These are phyloP conservation scores for Aspergillus unguis DNA, from an alignment of 2,329 filamentous ascomycete species.

Conservation along the genomic window DNA sequence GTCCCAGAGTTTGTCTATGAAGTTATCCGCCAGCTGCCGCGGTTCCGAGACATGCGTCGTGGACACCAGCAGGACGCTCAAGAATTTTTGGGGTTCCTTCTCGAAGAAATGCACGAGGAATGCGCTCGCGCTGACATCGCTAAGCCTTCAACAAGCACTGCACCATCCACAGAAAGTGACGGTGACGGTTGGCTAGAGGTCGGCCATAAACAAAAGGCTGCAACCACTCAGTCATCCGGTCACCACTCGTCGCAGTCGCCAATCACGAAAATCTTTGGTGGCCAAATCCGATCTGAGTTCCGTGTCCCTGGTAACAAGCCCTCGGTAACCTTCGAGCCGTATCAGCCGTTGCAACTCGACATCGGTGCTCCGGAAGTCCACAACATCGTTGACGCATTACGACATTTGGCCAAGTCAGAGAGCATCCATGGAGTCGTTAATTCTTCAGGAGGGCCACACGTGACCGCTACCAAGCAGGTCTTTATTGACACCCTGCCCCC, in stretches of 20 bases:
- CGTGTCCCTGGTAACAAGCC: conserved; percentile 81
- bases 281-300: conserved; percentile 84
- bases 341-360: conserved; percentile 90
- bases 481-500: conserved; percentile 90
- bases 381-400: conserved; percentile 89
- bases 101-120: conserved; percentile 91
- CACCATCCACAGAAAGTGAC: conserved; percentile 34
- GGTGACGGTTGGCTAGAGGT: conserved; percentile 88
- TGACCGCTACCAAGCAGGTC: conserved; percentile 84
- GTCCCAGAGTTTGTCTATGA: conserved; percentile 95
- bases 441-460: conserved; percentile 71
- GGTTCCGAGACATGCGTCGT: conserved; percentile 89
- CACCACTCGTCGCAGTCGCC: conserved; percentile 70
- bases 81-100: conserved; percentile 88
- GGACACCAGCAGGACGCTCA: conserved; percentile 98
- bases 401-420: conserved; percentile 77
- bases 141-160: conserved; percentile 47
- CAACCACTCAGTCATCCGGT: conserved; percentile 82
- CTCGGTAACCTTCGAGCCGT: conserved; percentile 89
- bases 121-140: conserved; percentile 72
- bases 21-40: conserved; percentile 77
- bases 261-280: conserved; percentile 91
- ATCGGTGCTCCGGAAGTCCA: conserved; percentile 83
- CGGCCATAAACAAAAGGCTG: conserved; percentile 82
- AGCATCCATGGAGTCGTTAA: conserved; percentile 81